Evolutionary conservation across 495 filamentous ascomycete genomes (phyloP).

Genomic region (Coniosporium apollinis): DNA sequence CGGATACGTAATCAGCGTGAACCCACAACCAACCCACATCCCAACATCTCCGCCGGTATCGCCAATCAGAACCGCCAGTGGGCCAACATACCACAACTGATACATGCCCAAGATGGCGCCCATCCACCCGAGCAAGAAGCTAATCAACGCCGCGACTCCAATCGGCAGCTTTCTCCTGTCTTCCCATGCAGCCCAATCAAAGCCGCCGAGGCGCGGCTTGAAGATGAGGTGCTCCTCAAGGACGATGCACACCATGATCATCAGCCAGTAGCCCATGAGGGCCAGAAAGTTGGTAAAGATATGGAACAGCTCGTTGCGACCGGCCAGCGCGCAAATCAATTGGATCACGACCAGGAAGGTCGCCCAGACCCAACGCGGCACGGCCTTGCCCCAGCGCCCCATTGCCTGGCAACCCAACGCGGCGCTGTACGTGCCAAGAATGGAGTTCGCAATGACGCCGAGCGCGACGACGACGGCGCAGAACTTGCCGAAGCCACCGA

Average conservation of each 20-base stretch:
- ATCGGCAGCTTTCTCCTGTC: slow-evolving; percentile 40
- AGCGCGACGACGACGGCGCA: slow-evolving; percentile 14
- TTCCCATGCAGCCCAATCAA: slow-evolving; percentile 41
- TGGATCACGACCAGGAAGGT: slow-evolving; percentile 41
- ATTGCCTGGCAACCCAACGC: slow-evolving; percentile 12
- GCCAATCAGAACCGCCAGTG: slow-evolving; percentile 34
- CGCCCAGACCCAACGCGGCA: slow-evolving; percentile 45
- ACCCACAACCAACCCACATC: slow-evolving; percentile 10
- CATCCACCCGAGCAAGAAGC: slow-evolving; percentile 15
- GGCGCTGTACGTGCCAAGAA: slow-evolving; percentile 12
- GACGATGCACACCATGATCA: slow-evolving; percentile 34
- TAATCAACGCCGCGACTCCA: slow-evolving; percentile 42
- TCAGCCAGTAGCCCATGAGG: slow-evolving; percentile 60
- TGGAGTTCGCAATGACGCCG: slow-evolving; percentile 11
- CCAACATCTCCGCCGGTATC: slow-evolving; percentile 10
- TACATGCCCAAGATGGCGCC: slow-evolving; percentile 25
- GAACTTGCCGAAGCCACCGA: slow-evolving; percentile 14
- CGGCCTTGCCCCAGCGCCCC: slow-evolving; percentile 5
- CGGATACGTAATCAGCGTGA: slow-evolving; percentile 9
- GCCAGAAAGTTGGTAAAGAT: slow-evolving; percentile 60
- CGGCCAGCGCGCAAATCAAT: slow-evolving; percentile 46
- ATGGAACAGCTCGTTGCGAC: slow-evolving; percentile 39
- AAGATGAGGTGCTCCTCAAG: slow-evolving; percentile 37
- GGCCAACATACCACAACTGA: slow-evolving; percentile 51
- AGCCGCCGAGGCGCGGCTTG: slow-evolving; percentile 10